Evolutionary conservation across 768 basidiomycete genomes (phyloP).

Genomic region (Leccinum imitatum): DNA sequence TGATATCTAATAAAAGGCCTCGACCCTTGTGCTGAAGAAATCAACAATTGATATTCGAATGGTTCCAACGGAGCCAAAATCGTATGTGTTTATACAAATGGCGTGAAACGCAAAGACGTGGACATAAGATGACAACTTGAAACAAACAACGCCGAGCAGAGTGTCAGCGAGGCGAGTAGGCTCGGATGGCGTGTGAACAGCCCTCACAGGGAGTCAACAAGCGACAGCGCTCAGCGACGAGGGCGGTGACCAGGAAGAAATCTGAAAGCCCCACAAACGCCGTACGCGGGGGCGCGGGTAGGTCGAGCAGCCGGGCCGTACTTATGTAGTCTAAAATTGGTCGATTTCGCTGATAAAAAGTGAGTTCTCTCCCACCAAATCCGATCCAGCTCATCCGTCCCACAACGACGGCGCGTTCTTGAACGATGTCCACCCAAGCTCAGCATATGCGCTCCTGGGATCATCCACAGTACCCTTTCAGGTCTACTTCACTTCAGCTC

Average conservation of each 20-base stretch:
- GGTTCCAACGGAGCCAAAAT: neutral
- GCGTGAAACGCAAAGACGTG: too few species aligned
- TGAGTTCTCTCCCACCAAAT: neutral
- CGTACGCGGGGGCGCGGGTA: constrained; percentile 5
- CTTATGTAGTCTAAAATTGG: neutral
- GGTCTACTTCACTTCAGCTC: constrained; percentile 25
- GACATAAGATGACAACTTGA: neutral
- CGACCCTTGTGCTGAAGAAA: too few species aligned
- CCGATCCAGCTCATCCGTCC: neutral
- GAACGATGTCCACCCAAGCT: constrained; percentile 25
- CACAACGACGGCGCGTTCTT: neutral
- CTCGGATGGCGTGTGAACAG: neutral
- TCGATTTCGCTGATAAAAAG: constrained; percentile 10
- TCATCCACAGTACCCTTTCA: constrained; percentile 13
- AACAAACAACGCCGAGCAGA: neutral
- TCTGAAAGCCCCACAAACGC: neutral
- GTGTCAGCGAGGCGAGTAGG: neutral
- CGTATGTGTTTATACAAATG: neutral
- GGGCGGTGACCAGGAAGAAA: neutral
- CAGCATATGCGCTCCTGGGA: constrained; percentile 23
- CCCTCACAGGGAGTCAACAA: neutral
- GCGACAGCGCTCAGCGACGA: neutral
- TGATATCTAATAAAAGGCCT: neutral
- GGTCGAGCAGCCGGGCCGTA: constrained; percentile 11
- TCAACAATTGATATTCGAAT: too few species aligned